These are phyloP conservation scores for Penicillium angulare DNA, from an alignment of 495 filamentous ascomycete species.

Conservation along the genomic window DNA sequence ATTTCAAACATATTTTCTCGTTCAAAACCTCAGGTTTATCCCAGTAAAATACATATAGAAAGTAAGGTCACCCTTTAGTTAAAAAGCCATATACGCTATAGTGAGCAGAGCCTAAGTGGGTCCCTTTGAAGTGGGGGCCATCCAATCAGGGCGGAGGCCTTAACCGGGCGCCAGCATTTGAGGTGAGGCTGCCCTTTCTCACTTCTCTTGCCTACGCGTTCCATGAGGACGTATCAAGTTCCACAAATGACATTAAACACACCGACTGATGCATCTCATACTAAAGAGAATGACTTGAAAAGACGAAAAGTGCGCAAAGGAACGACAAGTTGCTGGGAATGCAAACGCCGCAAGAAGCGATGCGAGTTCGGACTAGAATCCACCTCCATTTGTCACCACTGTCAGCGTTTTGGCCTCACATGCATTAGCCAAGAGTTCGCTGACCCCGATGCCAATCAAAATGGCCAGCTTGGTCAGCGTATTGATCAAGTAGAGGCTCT, in stretches of 20 bases:
- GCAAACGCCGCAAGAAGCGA: constrained; percentile 37
- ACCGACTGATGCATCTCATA: not conserved
- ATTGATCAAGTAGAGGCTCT: constrained; percentile 23
- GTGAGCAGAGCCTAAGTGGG: no score
- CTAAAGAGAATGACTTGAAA: not conserved
- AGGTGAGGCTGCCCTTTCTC: no score
- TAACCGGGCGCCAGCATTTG: no score
- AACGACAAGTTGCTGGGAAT: constrained; percentile 40
- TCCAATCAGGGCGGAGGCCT: no score
- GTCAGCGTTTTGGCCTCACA: constrained; percentile 25
- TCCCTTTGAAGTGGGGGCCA: no score
- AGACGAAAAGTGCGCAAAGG: constrained; percentile 35
- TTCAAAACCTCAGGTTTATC: no score
- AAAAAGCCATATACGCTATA: no score
- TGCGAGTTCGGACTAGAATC: constrained; percentile 25
- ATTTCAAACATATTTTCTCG: no score
- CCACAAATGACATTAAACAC: not conserved
- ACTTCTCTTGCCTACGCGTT: no score
- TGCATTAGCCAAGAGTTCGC: constrained; percentile 26
- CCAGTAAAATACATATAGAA: no score
- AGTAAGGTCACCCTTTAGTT: no score
- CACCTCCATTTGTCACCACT: constrained; percentile 35
- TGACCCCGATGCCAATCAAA: not conserved
- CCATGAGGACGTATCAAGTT: no score
- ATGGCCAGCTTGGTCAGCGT: constrained; percentile 7